A percentile compares a stretch with the other conserved stretches of the same genome.
These are phyloP conservation scores for Pogostemon cablin DNA, from an alignment of 257 asterid species.

Conservation along the genomic window DNA sequence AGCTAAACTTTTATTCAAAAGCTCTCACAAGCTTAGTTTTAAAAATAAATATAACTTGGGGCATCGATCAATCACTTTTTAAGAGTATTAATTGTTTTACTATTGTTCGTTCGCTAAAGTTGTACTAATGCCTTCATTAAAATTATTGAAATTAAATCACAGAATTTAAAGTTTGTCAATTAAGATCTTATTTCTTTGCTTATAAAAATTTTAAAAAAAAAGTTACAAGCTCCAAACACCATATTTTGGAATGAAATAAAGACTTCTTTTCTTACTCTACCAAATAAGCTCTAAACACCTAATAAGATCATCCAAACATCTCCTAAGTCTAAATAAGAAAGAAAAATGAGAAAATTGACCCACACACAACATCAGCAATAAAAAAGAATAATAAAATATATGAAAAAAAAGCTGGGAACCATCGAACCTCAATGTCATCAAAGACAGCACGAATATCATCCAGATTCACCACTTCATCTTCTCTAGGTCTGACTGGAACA, in stretches of 20 bases:
- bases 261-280: background rate
- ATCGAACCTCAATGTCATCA: slow-evolving; percentile 76
- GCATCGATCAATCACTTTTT: no score
- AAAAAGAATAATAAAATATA: slow-evolving; percentile 38
- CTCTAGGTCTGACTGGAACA: slow-evolving; percentile 60
- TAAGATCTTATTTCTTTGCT: no score
- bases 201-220: background rate
- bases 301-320: background rate
- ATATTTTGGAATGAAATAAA: background rate
- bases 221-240: background rate
- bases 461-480: slow-evolving; percentile 80
- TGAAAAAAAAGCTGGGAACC: slow-evolving; percentile 18
- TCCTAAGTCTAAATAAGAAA: background rate
- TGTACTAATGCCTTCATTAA: no score
- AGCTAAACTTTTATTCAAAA: background rate
- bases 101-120: no score
- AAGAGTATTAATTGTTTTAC: no score
- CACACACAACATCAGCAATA: slow-evolving; percentile 41
- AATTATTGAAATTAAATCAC: no score
- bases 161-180: no score
- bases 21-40: background rate
- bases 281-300: background rate
- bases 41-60: no score
- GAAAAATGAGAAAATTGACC: slow-evolving; percentile 5
- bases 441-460: slow-evolving; percentile 91